Conservation (phyloP, 208 protist genomes). For the Trichomonas tenax region DNA sequence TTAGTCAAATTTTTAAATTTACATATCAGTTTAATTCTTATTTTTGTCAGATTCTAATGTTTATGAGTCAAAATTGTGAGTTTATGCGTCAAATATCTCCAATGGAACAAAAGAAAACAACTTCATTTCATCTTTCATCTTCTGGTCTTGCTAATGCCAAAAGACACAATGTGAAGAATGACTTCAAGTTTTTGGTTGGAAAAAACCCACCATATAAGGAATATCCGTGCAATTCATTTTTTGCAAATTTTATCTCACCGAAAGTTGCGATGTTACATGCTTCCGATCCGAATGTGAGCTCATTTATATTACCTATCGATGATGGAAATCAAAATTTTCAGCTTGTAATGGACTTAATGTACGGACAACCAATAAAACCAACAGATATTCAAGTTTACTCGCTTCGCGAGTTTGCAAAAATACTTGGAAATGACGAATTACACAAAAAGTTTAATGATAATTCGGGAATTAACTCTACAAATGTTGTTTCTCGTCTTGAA, state of each 20-base stretch:
- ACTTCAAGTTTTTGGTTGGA: not conserved
- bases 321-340: not conserved
- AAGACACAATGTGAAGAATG: not conserved
- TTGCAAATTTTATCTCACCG: not conserved
- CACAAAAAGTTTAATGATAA: not conserved
- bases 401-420: not conserved
- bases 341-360: not conserved
- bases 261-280: not conserved
- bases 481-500: not conserved
- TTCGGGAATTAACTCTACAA: not conserved
- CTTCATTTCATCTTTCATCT: not conserved
- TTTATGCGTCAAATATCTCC: too few relatives aligned
- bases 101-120: not conserved
- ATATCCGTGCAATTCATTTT: not conserved
- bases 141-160: not conserved
- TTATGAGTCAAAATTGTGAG: too few relatives aligned
- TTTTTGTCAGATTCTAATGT: too few relatives aligned
- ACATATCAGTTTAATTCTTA: too few relatives aligned
- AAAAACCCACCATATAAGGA: not conserved
- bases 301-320: not conserved
- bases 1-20: too few relatives aligned
- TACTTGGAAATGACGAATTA: not conserved
- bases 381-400: not conserved
- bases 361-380: not conserved
- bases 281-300: not conserved